A percentile compares a stretch with the other conserved stretches of the same genome.
Conservation (phyloP, 257 asterid genomes). For the Mitragyna speciosa region DNA sequence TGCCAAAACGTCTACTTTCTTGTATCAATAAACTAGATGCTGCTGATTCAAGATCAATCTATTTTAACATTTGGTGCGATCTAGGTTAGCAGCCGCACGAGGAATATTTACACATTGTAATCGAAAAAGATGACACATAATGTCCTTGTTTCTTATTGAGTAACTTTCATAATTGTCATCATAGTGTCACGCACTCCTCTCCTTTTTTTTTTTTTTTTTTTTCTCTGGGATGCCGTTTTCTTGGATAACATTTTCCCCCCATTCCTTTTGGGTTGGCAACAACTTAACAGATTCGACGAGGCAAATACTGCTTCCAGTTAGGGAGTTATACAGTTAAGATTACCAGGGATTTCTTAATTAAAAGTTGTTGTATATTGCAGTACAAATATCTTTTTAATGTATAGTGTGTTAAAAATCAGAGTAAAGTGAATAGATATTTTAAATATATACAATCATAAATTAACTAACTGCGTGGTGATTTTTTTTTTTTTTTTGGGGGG, state of each 20-base stretch:
- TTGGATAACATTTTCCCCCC: neutral
- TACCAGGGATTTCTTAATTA: too few species aligned
- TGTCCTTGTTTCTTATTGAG: neutral
- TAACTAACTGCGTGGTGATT: neutral
- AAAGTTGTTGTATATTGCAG: too few species aligned
- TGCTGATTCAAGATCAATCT: neutral
- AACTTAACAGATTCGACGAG: constrained; percentile 10
- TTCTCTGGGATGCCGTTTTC: neutral
- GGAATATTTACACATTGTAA: neutral
- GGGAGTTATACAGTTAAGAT: neutral
- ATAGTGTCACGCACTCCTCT: constrained; percentile 6
- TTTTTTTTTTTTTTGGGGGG: neutral
- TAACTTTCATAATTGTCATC: constrained; percentile 6
- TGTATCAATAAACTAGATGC: neutral
- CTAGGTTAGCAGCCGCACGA: neutral
- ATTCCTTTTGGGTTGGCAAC: constrained; percentile 19
- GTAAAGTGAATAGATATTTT: neutral
- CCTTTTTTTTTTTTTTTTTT: neutral
- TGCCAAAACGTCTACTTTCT: neutral
- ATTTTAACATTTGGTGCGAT: neutral
- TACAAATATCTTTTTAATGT: too few species aligned
- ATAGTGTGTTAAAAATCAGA: neutral
- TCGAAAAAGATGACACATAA: neutral
- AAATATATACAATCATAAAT: neutral
- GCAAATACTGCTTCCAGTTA: neutral